These are phyloP conservation scores for Suillus placidus DNA, from an alignment of 768 basidiomycete species.

Conservation along the genomic window DNA sequence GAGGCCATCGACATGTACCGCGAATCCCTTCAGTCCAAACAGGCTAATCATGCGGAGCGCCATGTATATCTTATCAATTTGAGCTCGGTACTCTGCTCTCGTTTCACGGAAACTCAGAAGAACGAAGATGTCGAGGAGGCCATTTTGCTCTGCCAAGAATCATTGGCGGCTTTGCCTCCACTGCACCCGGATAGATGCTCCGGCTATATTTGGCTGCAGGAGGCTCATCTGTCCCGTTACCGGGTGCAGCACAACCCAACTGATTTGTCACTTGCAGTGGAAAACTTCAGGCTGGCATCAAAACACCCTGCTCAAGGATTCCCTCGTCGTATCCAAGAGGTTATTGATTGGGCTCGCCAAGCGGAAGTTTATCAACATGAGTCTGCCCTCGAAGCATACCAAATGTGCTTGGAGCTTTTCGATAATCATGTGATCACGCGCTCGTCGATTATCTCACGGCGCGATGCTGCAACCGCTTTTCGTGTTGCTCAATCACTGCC, in stretches of 20 bases:
- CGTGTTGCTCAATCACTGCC: slow-evolving; percentile 24
- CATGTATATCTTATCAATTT: slow-evolving; percentile 5
- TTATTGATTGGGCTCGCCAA: no score
- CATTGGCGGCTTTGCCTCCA: not conserved
- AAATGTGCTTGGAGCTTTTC: not conserved
- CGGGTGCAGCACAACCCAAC: not conserved
- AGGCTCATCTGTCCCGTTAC: not conserved
- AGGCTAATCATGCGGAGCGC: not conserved
- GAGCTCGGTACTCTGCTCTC: slow-evolving; percentile 12
- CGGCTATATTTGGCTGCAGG: not conserved
- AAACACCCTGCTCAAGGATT: not conserved
- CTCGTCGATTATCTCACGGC: slow-evolving; percentile 11
- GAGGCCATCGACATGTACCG: slow-evolving; percentile 15
- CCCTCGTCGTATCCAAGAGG: not conserved
- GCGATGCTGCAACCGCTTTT: slow-evolving; percentile 16
- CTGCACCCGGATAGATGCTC: slow-evolving; percentile 10
- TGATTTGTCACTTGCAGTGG: not conserved
- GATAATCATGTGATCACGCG: not conserved
- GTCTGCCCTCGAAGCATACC: no score
- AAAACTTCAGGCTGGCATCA: not conserved
- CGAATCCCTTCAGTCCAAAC: not conserved
- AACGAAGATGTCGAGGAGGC: slow-evolving; percentile 7
- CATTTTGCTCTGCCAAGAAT: slow-evolving; percentile 6
- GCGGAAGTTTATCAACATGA: no score
- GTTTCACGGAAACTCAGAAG: not conserved